Conservation (phyloP, 768 basidiomycete species). For the Cystobasidium onofrii region DNA sequence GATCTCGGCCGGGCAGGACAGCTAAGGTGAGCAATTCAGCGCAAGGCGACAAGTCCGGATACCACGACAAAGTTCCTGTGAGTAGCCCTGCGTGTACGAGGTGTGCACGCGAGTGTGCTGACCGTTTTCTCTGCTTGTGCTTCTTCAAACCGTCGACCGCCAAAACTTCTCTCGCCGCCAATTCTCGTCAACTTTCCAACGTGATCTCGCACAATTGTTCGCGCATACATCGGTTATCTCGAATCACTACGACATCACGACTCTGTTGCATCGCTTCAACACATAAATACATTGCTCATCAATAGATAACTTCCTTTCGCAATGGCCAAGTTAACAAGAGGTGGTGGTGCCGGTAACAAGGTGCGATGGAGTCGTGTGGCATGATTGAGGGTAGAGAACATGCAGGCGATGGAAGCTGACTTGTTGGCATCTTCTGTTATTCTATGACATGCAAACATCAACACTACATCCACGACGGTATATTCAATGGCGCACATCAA, state of each 20-base stretch:
- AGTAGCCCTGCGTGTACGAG: not conserved
- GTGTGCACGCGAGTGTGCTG: not conserved
- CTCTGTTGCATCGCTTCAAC: not conserved
- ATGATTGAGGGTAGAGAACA: not conserved
- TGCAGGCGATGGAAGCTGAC: not conserved
- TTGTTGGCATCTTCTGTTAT: not conserved
- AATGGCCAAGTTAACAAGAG: slow-evolving; percentile 15
- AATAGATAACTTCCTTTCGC: not conserved
- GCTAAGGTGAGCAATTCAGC: not conserved
- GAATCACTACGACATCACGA: not conserved
- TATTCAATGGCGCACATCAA: not conserved
- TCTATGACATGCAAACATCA: not conserved
- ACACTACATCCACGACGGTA: not conserved
- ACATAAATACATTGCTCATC: not conserved
- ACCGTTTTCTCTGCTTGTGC: not conserved
- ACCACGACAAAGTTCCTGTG: slow-evolving; percentile 1
- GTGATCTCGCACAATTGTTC: not conserved
- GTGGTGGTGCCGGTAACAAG: slow-evolving; percentile 28
- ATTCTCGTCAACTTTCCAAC: not conserved
- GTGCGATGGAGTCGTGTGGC: not conserved
- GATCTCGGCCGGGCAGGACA: not conserved
- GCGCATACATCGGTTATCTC: not conserved
- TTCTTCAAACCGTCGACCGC: not conserved
- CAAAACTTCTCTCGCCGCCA: not conserved
- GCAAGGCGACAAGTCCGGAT: not conserved